A percentile compares a stretch with the other conserved stretches of the same genome.
These are phyloP conservation scores for Rhinocladiella mackenziei DNA, from an alignment of 2,329 filamentous ascomycete genomes.

Conservation along the genomic window DNA sequence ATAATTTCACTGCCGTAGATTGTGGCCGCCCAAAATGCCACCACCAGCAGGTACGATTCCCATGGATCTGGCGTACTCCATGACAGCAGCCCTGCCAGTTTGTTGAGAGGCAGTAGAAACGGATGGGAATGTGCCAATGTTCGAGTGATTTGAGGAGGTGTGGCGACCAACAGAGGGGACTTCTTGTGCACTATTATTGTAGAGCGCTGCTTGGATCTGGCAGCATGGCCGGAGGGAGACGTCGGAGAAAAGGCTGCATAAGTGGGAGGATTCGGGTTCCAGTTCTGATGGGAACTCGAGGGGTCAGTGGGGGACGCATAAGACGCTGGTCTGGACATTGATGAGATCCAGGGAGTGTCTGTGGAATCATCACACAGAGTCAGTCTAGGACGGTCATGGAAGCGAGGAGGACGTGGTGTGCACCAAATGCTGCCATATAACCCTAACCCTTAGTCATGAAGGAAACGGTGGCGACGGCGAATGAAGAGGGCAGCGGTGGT, in stretches of 20 bases:
- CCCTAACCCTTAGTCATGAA: too few species aligned
- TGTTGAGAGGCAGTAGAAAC: slow-evolving; percentile 84
- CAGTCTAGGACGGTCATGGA: slow-evolving; percentile 2
- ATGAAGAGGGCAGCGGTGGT: neutral
- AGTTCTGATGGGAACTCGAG: slow-evolving; percentile 32
- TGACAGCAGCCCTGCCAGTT: slow-evolving; percentile 76
- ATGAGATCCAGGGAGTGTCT: slow-evolving; percentile 53
- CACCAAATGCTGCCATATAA: slow-evolving; percentile 50
- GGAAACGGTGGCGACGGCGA: too few species aligned
- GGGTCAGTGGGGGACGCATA: slow-evolving; percentile 38
- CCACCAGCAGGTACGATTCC: slow-evolving; percentile 91
- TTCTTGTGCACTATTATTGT: slow-evolving; percentile 97
- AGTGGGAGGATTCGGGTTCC: slow-evolving; percentile 61
- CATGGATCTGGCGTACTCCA: slow-evolving; percentile 93
- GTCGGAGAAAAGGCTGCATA: slow-evolving; percentile 86
- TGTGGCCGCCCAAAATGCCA: slow-evolving; percentile 77
- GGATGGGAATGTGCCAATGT: slow-evolving; percentile 94
- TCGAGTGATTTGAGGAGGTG: slow-evolving; percentile 88
- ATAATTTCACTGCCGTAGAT: slow-evolving; percentile 84
- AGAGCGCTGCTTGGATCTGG: slow-evolving; percentile 71
- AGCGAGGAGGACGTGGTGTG: slow-evolving; percentile 8
- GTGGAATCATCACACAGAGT: slow-evolving; percentile 25
- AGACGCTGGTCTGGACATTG: slow-evolving; percentile 47
- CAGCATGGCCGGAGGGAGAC: slow-evolving; percentile 65
- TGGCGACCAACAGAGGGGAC: slow-evolving; percentile 85